phyloP scores from a whole-genome alignment of 2,329 filamentous ascomycete species.

The Ophiostoma tasmaniense region DNA sequence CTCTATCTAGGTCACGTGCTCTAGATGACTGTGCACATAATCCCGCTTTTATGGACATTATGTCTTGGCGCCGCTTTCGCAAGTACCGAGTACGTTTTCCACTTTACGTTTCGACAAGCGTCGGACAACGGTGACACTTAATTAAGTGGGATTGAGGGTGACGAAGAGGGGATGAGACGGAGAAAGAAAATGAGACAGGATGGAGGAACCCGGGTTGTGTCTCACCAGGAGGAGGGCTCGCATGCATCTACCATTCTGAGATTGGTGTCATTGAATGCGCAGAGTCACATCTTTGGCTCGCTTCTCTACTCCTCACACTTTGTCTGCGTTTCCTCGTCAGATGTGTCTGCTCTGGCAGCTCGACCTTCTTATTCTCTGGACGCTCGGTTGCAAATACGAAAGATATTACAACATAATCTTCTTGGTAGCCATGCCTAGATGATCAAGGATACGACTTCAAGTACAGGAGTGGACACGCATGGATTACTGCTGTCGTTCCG shows the following conservation, averaged over 20 bases:
- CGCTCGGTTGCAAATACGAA: neutral
- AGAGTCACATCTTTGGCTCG: neutral
- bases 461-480: neutral
- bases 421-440: neutral
- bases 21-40: neutral
- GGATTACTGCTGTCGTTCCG: neutral
- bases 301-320: neutral
- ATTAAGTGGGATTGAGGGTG: neutral
- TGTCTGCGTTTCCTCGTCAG: neutral
- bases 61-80: neutral
- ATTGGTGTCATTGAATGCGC: neutral
- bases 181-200: neutral
- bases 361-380: neutral
- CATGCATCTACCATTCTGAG: neutral
- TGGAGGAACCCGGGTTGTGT: neutral
- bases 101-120: neutral
- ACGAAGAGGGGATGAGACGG: neutral
- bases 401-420: neutral
- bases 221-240: neutral
- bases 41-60: neutral
- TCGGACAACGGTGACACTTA: neutral
- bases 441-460: neutral
- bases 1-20: neutral
- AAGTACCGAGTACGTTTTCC: neutral
- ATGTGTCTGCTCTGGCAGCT: neutral